Base-by-base conservation (phyloP, 306 rosid species). In the Glycine tomentella region DNA sequence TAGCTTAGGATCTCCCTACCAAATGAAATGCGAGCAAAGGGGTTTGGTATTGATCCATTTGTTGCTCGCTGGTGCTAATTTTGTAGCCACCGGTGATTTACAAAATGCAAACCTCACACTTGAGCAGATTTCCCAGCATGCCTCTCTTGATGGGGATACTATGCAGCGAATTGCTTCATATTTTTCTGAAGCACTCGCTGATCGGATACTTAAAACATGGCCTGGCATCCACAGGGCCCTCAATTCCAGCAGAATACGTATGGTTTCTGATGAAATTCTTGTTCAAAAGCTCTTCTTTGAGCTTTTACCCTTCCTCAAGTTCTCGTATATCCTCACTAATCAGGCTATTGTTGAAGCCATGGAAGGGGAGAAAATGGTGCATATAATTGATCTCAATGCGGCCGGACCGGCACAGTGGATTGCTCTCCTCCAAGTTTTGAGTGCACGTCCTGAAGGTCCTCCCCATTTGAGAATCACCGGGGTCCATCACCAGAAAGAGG, bases 391-490 rank as follows among this genome's bases (percentile, higher is more conserved):
- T 83, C 92, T 94, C 38, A 86, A 91, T 87, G 96, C 93, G 2
- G 74, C 92, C 11, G 96, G 91, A 62, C 94, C 97, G n/a, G 89
- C 91, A 0, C 96, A 91, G 48, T 94, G 98, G 98, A 84, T 92
- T 77, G 93, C 97, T 10, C 97, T 94, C 80, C 81, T 94, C 44
- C 97, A 92, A 79, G 91, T 84, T 75, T 84, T 94, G 84, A 92
- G 93, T 73, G 91, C 90, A 7, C 86, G 98, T 11, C 87, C 91
- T 1, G 98, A 88, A 86, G 98, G 98, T 13, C 92, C 98, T 16
- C 96, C 97, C 3, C 97, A 94, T 90, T 82, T 94, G 96, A 88
- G 97, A 86, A 91, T 94, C 58, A 94, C 97, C 0, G 98, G 94
- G 44, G 85, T 94, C 64, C 96, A 94, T 90, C 92, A 84, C 17